Percentiles rank a stretch among this genome's conserved stretches.
These are phyloP conservation scores for Capronia epimyces DNA, from an alignment of 2,329 filamentous ascomycete genomes.

Conservation along the genomic window DNA sequence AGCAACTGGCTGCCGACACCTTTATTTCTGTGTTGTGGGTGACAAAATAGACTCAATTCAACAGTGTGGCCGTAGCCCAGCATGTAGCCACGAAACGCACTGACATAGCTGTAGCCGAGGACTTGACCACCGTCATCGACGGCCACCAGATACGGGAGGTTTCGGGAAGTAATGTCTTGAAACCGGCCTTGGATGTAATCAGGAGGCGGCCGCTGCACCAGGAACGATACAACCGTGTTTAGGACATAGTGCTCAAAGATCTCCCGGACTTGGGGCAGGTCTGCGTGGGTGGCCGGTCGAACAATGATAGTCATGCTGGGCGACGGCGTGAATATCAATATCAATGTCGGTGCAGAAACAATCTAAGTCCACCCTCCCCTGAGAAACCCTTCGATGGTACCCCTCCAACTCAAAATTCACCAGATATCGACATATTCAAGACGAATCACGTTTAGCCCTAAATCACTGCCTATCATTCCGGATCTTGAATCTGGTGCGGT, in stretches of 20 bases:
- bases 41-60: conserved; percentile 39
- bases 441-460: too few species aligned
- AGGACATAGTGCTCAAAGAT: conserved; percentile 38
- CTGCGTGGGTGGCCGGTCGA: conserved; percentile 32
- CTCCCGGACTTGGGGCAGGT: conserved; percentile 35
- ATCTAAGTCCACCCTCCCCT: too few species aligned
- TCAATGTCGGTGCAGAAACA: too few species aligned
- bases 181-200: conserved; percentile 32
- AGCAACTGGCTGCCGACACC: conserved; percentile 36
- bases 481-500: too few species aligned
- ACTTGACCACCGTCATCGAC: conserved; percentile 29
- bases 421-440: too few species aligned
- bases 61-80: conserved; percentile 39
- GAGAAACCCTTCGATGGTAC: too few species aligned
- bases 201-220: conserved; percentile 30
- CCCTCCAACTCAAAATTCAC: too few species aligned
- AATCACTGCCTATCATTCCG: too few species aligned
- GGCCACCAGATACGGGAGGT: conserved; percentile 38
- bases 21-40: conserved; percentile 32
- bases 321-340: too few species aligned
- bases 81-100: conserved; percentile 35
- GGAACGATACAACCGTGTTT: conserved; percentile 37
- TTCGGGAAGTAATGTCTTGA: conserved; percentile 24
- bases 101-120: conserved; percentile 36
- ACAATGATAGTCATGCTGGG: conserved; percentile 34